Evolutionary conservation across 2,329 filamentous ascomycete genomes (phyloP).

Genomic region (Eurotiales sp.): DNA sequence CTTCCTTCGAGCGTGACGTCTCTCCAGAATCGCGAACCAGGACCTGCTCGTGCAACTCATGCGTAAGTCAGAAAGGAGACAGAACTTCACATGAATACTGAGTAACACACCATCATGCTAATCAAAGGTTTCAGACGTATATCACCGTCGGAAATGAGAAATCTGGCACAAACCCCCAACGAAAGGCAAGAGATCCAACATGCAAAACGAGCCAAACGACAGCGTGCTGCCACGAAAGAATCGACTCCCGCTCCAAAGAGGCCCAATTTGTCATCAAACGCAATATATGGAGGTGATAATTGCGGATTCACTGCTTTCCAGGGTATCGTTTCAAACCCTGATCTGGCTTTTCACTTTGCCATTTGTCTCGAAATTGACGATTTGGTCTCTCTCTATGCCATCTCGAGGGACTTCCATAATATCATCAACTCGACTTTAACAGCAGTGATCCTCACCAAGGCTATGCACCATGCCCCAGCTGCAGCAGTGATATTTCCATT

Average conservation of each 20-base stretch:
- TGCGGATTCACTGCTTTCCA: constrained; percentile 13
- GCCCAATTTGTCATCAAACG: background rate
- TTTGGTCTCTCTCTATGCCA: constrained; percentile 62
- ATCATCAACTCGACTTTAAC: constrained; percentile 58
- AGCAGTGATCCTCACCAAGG: constrained; percentile 56
- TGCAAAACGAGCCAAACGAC: background rate
- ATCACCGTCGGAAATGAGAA: too few relatives aligned
- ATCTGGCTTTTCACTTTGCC: constrained; percentile 55
- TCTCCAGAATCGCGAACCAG: too few relatives aligned
- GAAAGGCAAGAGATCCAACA: background rate
- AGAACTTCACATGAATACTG: too few relatives aligned
- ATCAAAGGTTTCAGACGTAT: too few relatives aligned
- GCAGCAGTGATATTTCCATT: constrained; percentile 59
- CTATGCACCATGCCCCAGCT: constrained; percentile 52
- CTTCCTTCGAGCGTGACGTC: too few relatives aligned
- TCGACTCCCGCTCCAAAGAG: background rate
- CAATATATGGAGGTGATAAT: background rate
- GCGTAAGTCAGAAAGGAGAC: too few relatives aligned
- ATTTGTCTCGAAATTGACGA: constrained; percentile 53
- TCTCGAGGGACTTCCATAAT: constrained; percentile 60
- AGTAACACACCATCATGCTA: too few relatives aligned
- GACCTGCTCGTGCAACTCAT: too few relatives aligned
- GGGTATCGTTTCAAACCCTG: constrained; percentile 28
- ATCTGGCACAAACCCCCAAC: too few relatives aligned
- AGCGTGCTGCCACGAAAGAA: background rate